Evolutionary conservation across 108 stramenopile species (phyloP), one percentile per base, ranked within the genome.

Genomic region (Nitzschia sp.): DNA sequence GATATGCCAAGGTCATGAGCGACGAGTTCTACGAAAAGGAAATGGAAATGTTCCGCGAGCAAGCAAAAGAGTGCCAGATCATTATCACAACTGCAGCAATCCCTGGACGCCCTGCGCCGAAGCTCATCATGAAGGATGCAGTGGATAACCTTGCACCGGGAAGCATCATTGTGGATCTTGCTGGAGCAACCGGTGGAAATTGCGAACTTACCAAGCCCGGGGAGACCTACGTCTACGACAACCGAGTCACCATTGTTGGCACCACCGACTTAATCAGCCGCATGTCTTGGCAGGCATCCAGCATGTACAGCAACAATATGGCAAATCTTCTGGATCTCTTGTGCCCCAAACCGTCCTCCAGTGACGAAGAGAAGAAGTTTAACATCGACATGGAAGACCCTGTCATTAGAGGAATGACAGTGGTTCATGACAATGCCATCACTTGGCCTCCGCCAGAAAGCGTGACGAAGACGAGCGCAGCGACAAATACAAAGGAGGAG

Each of bases 1-100:
- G 96, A 26, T 96, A 96, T 66, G 93, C 96, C 74, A 95, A 93
- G 82, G 88, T 92, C 48, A 95, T 94, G 95, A 87, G 85, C 72
- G 73, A 87, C 1, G 89, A 74, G 19, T 95, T 85, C 71, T 82
- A 86, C 58, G 53, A 80, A 50, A 80, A 78, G 58, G 87, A 84
- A 59, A 84, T 83, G 82, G 80, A 85, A 63, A 73, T 90, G 82
- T 87, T 93, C 60, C 56, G 58, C 4, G 77, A 93, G 55, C 86
- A 93, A 58, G 80, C 80, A 46, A 80, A 80, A 52, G 83, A 86
- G 45, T 61, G 80, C 34, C 87, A 96, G 61, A 75, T 96, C 53
- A 82, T 94, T 69, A 92, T 96, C 41, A 94, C 89, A 26, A 96
- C 96, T 2, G 96, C 96, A 16, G 87, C 92, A 15, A 96, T 96